Base-by-base conservation (phyloP, 2,329 filamentous ascomycete species). In the Epichloe glyceriae region DNA sequence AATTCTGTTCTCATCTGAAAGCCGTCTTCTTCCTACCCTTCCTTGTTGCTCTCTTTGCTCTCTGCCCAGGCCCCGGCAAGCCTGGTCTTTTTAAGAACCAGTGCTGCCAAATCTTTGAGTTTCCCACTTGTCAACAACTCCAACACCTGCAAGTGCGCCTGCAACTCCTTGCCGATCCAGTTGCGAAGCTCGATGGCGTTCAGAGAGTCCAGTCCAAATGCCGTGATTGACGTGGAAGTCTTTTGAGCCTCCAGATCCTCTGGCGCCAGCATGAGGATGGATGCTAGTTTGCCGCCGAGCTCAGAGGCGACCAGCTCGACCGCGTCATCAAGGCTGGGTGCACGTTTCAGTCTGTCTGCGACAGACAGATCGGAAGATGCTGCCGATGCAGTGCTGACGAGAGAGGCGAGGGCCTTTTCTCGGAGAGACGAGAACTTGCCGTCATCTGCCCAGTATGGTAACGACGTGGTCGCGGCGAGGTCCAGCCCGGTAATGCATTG, bases 401-500 rank as follows among this genome's bases (percentile, higher is more conserved):
- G 14, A n/a, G 33, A 33, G 7, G 46, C 49, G 19, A 70, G 41
- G 60, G 66, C 67, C 2, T 57, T 58, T 6, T 70, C 61, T 12
- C 70, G 70, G 26, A 80, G 66, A 34, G 70, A 65, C 50, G 71
- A 70, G 62, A 79, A 79, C 59, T 76, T 79, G 49, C 71, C 73
- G 46, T 81, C 77, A 2, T 67, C 60, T 3, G 70, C 71, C 71
- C 76, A 80, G 64, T 77, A 80, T 0, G 74, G 75, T 47, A 70
- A 62, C 30, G 33, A 49, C 6, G 14, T 37, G 8, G 33, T 7
- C 4, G 19, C 12, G 15, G n/a, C 40, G 53, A 79, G 71, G 49
- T 71, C 68, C 60, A 80, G 70, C 2, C 77, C 77, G 0, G 75
- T 79, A 54, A 80, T 75, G 38, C 69, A 71, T 57, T 80, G 76